These are phyloP conservation scores for Ottelia alismoides DNA, from an alignment of 106 monocot species.

Conservation along the genomic window DNA sequence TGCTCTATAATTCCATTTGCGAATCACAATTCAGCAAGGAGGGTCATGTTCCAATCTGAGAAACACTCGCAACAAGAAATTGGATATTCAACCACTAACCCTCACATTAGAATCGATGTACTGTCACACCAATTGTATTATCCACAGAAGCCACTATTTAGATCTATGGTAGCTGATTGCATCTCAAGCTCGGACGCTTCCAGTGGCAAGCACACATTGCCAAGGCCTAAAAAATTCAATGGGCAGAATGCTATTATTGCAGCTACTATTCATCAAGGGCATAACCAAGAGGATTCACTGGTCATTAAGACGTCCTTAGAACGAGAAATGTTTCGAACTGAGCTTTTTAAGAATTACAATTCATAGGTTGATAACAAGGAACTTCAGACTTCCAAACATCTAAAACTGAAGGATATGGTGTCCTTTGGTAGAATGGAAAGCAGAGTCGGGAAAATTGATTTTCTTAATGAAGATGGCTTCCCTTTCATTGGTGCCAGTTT, in stretches of 20 bases:
- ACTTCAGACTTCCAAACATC: slow-evolving; percentile 13
- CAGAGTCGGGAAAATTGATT: slow-evolving; percentile 71
- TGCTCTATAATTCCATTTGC: slow-evolving; percentile 95
- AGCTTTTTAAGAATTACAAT: slow-evolving; percentile 84
- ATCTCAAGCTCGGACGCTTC: slow-evolving; percentile 12
- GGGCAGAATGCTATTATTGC: slow-evolving; percentile 98
- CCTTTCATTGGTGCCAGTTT: slow-evolving; percentile 69
- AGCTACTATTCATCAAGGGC: slow-evolving; percentile 91
- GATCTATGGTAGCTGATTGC: slow-evolving; percentile 56
- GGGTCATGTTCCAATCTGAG: slow-evolving; percentile 79
- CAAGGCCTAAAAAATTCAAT: slow-evolving; percentile 76
- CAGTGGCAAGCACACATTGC: slow-evolving; percentile 14
- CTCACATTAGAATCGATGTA: slow-evolving; percentile 60
- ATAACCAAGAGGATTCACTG: slow-evolving; percentile 96
- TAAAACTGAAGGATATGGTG: slow-evolving; percentile 58
- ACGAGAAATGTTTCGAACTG: slow-evolving; percentile 89
- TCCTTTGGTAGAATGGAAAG: slow-evolving; percentile 79
- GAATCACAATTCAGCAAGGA: slow-evolving; percentile 84
- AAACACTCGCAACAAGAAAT: slow-evolving; percentile 96
- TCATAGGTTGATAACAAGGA: slow-evolving; percentile 84
- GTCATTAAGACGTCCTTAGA: slow-evolving; percentile 77
- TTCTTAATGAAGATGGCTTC: slow-evolving; percentile 87
- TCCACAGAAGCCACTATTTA: slow-evolving; percentile 88
- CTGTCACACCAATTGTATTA: slow-evolving; percentile 80
- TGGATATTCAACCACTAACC: slow-evolving; percentile 82